These are phyloP conservation scores for Orbilia quercus DNA, from an alignment of 2,329 filamentous ascomycete species.

Conservation along the genomic window DNA sequence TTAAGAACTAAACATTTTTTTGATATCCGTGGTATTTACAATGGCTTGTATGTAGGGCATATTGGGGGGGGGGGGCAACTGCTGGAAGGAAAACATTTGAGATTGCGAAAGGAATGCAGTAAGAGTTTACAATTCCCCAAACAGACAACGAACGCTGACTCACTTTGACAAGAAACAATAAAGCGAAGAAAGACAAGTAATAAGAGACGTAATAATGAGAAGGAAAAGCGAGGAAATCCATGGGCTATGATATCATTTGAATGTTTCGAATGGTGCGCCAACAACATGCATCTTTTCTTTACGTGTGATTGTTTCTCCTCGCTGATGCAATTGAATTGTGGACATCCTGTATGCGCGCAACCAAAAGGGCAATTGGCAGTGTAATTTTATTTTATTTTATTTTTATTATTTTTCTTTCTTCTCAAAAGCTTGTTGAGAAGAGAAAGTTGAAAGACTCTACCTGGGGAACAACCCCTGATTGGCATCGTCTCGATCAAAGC, in stretches of 20 bases:
- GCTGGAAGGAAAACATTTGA: not conserved
- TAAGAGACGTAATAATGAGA: no score
- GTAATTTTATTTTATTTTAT: no score
- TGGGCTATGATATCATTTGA: slow-evolving; percentile 5
- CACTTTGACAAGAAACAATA: not conserved
- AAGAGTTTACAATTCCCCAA: slow-evolving; percentile 3
- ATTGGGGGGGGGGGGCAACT: not conserved
- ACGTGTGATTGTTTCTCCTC: not conserved
- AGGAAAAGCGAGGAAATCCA: no score
- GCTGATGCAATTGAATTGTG: not conserved
- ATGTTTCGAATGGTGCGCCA: not conserved
- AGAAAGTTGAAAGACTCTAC: not conserved
- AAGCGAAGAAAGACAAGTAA: not conserved
- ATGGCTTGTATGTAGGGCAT: slow-evolving; percentile 10
- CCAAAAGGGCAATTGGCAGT: no score
- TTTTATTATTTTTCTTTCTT: not conserved
- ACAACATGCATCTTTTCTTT: not conserved
- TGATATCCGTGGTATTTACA: slow-evolving; percentile 21
- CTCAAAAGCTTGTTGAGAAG: not conserved
- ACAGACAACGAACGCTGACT: not conserved
- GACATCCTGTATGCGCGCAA: not conserved
- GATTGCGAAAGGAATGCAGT: slow-evolving; percentile 10
- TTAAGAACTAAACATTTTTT: slow-evolving; percentile 21
- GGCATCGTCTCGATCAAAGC: slow-evolving; percentile 47
- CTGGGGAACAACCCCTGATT: slow-evolving; percentile 49